Base-by-base conservation (phyloP, 2,329 filamentous ascomycete species). In the Fusarium sp. region DNA sequence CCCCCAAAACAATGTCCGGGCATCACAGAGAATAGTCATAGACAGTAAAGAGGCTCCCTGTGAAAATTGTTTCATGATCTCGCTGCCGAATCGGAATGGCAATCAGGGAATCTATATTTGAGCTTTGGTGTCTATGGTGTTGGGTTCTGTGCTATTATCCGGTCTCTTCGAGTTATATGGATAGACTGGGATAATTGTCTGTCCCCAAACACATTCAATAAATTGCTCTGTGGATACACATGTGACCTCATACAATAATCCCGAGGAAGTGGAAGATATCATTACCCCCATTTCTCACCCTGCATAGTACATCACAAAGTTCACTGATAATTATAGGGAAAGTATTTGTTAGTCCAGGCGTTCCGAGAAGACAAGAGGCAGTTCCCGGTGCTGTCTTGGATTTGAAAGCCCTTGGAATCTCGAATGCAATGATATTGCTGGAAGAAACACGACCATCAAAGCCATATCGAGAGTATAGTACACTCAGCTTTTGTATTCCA, bases 211-310 rank as follows among this genome's bases (percentile, higher is more conserved):
- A 28, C 5, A 14, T 26, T 36, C 5, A 12, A 51, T 6, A 9
- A 24, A 26, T 18, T 35, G 18, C 9, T 13, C 9, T 36, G 26
- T 8, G 5, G 11, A 22, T 53, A 18, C 18, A 4, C 4, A 16
- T 16, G 18, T 11, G 2, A 22, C 14, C 48, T 36, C 18, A 28
- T 12, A 15, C 6, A 28, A 26, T 53, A 9, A 36, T 22, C 20
- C 13, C 2, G 24, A 51, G 31, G 13, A 22, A 22, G 14, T 22
- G 10, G 18, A 22, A 3, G 9, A 35, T 22, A 15, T 22, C 2
- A 14, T 22, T 3, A 4, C 1, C 3, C 31, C 18, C 7, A 3
- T 8, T 22, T 36, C 8, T 10, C 12, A 28, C 18, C 7, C 24
- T 53, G 1, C 2, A 36, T 26, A 22, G 7, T 13, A 5, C 22